phyloP scores from a whole-genome alignment of 108 stramenopile species.

The Mediolabrus comicus region DNA sequence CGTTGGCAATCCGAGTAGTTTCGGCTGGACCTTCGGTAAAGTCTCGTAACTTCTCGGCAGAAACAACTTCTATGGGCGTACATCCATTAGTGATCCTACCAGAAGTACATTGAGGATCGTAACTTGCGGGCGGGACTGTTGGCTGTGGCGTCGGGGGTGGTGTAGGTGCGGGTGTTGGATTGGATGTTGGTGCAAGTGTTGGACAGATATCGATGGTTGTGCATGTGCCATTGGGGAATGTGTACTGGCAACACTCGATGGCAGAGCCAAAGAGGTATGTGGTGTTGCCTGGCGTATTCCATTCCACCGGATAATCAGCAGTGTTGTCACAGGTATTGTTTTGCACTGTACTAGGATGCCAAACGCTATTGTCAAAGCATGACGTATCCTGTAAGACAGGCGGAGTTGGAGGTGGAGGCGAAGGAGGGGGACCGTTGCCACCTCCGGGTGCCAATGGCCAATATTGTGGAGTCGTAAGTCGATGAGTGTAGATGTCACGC shows the following conservation, averaged over 20 bases:
- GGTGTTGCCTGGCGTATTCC: neutral
- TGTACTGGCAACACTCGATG: neutral
- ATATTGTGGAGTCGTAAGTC: slow-evolving; percentile 1
- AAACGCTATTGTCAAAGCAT: neutral
- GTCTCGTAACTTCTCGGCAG: slow-evolving; percentile 10
- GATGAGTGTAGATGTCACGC: slow-evolving; percentile 6
- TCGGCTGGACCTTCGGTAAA: slow-evolving; percentile 3
- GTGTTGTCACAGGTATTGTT: slow-evolving; percentile 2
- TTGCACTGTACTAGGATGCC: neutral
- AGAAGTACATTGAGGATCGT: slow-evolving; percentile 14
- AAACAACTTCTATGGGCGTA: slow-evolving; percentile 8
- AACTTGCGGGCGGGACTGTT: neutral
- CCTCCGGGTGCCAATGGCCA: slow-evolving; percentile 2
- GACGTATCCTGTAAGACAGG: neutral
- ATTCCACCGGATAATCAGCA: neutral
- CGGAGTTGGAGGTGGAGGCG: neutral
- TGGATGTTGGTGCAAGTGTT: neutral
- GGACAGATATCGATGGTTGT: neutral
- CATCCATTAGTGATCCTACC: slow-evolving; percentile 6
- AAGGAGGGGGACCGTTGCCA: neutral
- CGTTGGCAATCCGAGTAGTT: slow-evolving; percentile 3
- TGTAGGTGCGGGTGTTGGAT: slow-evolving; percentile 2
- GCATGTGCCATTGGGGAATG: neutral
- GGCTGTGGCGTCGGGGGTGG: neutral
- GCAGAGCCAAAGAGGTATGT: slow-evolving; percentile 4